phyloP scores from a whole-genome alignment of 768 basidiomycete species.

The Russula vinacea region DNA sequence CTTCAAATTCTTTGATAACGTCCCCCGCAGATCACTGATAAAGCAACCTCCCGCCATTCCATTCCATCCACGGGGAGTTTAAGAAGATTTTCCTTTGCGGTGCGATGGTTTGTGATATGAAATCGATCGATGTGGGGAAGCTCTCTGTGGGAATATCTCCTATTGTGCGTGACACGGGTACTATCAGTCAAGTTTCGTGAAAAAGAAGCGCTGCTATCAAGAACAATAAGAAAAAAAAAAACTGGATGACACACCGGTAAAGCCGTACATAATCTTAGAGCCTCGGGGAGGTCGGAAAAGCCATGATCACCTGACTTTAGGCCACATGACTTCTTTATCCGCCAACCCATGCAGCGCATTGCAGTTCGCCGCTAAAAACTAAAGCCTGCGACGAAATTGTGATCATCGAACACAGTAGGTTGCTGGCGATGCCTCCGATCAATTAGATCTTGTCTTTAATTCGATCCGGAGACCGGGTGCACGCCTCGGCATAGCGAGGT shows the following conservation, averaged over 20 bases:
- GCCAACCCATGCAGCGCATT: neutral
- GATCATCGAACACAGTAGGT: neutral
- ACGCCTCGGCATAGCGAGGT: neutral
- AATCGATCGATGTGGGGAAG: neutral
- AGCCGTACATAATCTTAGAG: too few species aligned
- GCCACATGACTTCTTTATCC: neutral
- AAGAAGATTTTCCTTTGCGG: slow-evolving; percentile 5
- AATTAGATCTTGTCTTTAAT: neutral
- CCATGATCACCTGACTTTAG: neutral
- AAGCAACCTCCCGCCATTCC: neutral
- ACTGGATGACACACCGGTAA: neutral
- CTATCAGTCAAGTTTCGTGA: neutral
- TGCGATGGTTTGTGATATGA: slow-evolving; percentile 8
- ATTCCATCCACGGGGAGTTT: neutral
- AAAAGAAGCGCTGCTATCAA: neutral
- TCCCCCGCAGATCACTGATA: slow-evolving; percentile 1
- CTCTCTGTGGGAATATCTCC: slow-evolving; percentile 1
- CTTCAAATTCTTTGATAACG: slow-evolving; percentile 9
- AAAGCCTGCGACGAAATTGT: neutral
- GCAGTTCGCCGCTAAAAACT: neutral
- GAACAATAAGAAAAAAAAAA: neutral
- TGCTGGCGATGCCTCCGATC: neutral
- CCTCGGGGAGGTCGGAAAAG: neutral
- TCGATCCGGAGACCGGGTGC: slow-evolving; percentile 6
- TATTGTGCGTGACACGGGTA: neutral